Percentiles rank a stretch among this genome's conserved stretches.
These are phyloP conservation scores for Solanum tarijense DNA, from an alignment of 257 asterid species.

Conservation along the genomic window DNA sequence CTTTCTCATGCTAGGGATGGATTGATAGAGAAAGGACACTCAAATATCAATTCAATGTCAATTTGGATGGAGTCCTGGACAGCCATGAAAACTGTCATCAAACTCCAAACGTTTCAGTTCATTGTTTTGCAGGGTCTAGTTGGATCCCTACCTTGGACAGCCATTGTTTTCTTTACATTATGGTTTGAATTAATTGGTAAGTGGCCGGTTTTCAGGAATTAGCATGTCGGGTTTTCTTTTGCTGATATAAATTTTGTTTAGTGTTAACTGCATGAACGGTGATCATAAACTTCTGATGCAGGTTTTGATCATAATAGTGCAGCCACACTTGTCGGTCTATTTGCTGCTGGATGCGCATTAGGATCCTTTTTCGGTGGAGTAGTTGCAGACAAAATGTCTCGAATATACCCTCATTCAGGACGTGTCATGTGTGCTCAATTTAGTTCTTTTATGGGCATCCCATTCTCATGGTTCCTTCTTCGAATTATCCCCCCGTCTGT, in stretches of 20 bases:
- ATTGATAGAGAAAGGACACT: slow-evolving; percentile 28
- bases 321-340: slow-evolving; percentile 70
- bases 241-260: not conserved
- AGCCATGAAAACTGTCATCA: slow-evolving; percentile 75
- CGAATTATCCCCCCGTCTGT: slow-evolving; percentile 51
- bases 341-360: slow-evolving; percentile 87
- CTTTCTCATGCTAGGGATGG: slow-evolving; percentile 44
- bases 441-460: slow-evolving; percentile 88
- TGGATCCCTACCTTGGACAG: slow-evolving; percentile 94
- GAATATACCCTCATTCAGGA: slow-evolving; percentile 63
- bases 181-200: slow-evolving; percentile 93
- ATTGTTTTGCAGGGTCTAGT: slow-evolving; percentile 92
- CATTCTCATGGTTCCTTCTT: slow-evolving; percentile 74
- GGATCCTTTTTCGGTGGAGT: slow-evolving; percentile 89
- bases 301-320: slow-evolving; percentile 91
- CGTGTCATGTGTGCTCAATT: slow-evolving; percentile 92
- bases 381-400: slow-evolving; percentile 67
- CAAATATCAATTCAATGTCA: slow-evolving; percentile 27
- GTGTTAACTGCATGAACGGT: not conserved
- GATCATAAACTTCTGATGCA: slow-evolving; percentile 15
- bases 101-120: slow-evolving; percentile 78
- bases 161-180: slow-evolving; percentile 76
- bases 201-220: not conserved
- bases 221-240: not conserved
- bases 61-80: slow-evolving; percentile 83